Conservation (phyloP, 2,329 filamentous ascomycete species). For the Hysterium pulicare region DNA sequence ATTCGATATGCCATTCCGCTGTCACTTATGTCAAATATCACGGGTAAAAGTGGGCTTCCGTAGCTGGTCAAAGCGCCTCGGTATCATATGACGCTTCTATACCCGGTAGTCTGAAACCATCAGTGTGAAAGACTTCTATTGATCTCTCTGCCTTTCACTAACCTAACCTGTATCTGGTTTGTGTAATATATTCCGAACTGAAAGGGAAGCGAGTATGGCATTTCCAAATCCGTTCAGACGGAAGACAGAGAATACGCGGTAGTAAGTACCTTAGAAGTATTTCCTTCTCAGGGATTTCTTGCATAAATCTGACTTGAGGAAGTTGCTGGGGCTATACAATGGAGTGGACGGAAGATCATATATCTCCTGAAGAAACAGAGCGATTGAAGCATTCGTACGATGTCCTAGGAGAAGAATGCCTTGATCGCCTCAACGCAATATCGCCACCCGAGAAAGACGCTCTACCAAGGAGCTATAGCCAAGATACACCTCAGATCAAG, state of each 20-base stretch:
- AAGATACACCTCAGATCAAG: constrained; percentile 21
- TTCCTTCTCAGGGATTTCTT: too few species aligned
- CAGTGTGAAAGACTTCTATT: too few species aligned
- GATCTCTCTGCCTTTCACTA: too few species aligned
- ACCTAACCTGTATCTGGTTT: too few species aligned
- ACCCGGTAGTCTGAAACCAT: too few species aligned
- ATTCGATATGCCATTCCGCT: too few species aligned
- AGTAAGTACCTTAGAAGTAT: constrained; percentile 32
- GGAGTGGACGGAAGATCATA: constrained; percentile 64
- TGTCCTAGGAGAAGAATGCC: constrained; percentile 61
- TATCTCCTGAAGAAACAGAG: constrained; percentile 56
- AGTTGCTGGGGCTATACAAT: constrained; percentile 66
- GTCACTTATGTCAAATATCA: too few species aligned
- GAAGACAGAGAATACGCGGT: constrained; percentile 41
- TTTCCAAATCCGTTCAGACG: constrained; percentile 42
- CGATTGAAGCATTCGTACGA: constrained; percentile 67
- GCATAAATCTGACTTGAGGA: too few species aligned
- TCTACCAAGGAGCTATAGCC: constrained; percentile 38
- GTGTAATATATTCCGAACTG: too few species aligned
- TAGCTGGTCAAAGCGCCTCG: constrained; percentile 28
- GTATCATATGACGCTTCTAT: constrained; percentile 32
- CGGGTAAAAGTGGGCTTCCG: too few species aligned
- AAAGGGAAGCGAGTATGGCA: too few species aligned
- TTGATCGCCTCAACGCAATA: constrained; percentile 62
- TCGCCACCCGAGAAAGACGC: constrained; percentile 45